A percentile compares a stretch with the other conserved stretches of the same genome.
phyloP scores from a whole-genome alignment of 805 yeast species.

The Saturnispora mendoncae region DNA sequence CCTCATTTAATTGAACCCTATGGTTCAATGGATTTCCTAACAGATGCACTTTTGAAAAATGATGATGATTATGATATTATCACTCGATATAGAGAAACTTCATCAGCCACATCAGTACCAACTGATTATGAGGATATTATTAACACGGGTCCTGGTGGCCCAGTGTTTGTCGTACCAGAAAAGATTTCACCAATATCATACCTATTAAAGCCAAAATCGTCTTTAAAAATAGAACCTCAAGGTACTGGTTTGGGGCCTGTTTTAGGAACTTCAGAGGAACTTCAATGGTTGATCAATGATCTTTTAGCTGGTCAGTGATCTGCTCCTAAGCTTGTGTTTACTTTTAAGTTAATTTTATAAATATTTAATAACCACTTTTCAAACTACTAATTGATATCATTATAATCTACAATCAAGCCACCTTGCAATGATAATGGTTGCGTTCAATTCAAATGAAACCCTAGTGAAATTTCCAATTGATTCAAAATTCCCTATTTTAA shows the following conservation, averaged over 20 bases:
- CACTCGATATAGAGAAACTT: conserved; percentile 7
- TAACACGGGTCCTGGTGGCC: conserved; percentile 3
- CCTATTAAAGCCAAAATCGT: conserved; percentile 18
- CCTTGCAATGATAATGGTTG: too few relatives aligned
- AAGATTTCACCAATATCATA: conserved; percentile 24
- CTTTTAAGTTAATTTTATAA: too few relatives aligned
- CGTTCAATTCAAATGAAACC: too few relatives aligned
- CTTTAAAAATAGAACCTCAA: background rate
- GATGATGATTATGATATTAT: conserved; percentile 38
- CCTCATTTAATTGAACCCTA: conserved; percentile 64
- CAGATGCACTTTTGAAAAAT: conserved; percentile 43
- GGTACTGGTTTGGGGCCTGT: background rate
- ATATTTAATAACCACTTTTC: too few relatives aligned
- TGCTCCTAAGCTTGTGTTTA: too few relatives aligned
- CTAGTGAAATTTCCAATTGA: too few relatives aligned
- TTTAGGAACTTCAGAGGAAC: background rate
- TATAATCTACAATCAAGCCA: too few relatives aligned
- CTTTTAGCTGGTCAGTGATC: conserved; percentile 54
- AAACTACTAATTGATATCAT: too few relatives aligned
- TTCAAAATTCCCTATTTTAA: too few relatives aligned
- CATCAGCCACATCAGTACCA: background rate
- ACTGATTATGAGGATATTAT: background rate
- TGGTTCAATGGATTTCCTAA: conserved; percentile 48
- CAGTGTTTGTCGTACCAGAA: conserved; percentile 11
- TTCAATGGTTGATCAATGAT: conserved; percentile 54